Evolutionary conservation across 179 eudicot genomes (phyloP).

Genomic region (Drosera spatulata): DNA sequence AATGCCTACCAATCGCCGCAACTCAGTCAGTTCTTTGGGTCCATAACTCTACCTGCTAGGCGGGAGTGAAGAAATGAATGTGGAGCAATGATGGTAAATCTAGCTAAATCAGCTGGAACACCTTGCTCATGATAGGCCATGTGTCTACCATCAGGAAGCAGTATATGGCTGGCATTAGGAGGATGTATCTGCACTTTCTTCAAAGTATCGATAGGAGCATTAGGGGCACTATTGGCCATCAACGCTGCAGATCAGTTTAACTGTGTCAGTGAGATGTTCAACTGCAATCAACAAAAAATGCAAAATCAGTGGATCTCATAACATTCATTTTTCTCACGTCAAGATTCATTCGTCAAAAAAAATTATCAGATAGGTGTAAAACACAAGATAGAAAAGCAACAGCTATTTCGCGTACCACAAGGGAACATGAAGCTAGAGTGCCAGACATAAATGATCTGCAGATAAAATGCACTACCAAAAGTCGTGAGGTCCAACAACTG

Average conservation of each 20-base stretch:
- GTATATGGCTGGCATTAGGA: constrained; percentile 39
- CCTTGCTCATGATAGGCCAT: constrained; percentile 65
- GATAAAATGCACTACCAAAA: no score
- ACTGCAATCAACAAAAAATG: constrained; percentile 5
- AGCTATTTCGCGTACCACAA: no score
- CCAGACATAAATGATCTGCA: no score
- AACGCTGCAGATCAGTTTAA: constrained; percentile 35
- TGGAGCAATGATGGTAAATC: constrained; percentile 37
- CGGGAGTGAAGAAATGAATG: constrained; percentile 64
- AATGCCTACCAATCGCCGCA: no score
- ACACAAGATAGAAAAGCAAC: no score
- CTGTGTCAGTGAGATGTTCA: constrained; percentile 19
- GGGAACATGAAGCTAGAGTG: no score
- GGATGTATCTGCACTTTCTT: constrained; percentile 46
- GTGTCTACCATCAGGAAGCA: constrained; percentile 64
- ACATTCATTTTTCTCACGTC: neutral
- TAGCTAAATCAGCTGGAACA: constrained; percentile 35
- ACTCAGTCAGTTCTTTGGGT: no score
- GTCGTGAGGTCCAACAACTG: no score
- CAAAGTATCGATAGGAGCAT: constrained; percentile 16
- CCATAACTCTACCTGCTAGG: constrained; percentile 37
- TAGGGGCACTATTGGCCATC: constrained; percentile 19
- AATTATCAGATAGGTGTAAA: no score
- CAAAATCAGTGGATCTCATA: constrained; percentile 4
- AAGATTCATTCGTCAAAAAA: no score